Evolutionary conservation across 2,329 filamentous ascomycete genomes (phyloP).

Genomic region (Xenoacremonium recifei): DNA sequence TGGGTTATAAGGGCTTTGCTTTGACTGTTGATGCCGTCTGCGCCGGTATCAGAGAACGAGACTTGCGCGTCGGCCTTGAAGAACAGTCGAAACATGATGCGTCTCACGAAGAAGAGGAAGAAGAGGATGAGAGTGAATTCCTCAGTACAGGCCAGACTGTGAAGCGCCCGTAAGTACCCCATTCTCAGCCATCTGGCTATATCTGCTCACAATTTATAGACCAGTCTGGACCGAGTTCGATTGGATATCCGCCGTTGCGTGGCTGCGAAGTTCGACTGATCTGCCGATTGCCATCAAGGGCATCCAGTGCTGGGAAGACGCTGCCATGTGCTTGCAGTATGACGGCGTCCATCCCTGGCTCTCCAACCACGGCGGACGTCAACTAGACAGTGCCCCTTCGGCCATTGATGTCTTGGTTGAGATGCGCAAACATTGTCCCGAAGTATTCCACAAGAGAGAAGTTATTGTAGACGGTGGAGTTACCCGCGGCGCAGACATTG

Average conservation of each 20-base stretch:
- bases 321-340: conserved; percentile 2
- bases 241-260: conserved; percentile 5
- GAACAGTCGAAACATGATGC: not conserved
- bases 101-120: not conserved
- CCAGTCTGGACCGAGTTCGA: conserved; percentile 1
- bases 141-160: conserved; percentile 1
- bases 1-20: conserved; percentile 7
- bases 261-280: conserved; percentile 4
- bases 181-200: too few relatives aligned
- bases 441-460: conserved; percentile 1
- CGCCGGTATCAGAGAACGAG: conserved; percentile 6
- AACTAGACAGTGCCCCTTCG: conserved; percentile 4
- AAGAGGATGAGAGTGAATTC: not conserved
- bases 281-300: conserved; percentile 6
- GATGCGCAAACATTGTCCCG: conserved; percentile 2
- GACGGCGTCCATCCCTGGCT: conserved; percentile 7
- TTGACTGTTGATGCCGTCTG: conserved; percentile 9
- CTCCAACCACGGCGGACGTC: conserved; percentile 7
- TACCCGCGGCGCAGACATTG: conserved; percentile 5
- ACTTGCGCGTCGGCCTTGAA: conserved; percentile 2
- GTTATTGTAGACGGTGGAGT: conserved; percentile 6
- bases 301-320: conserved; percentile 10
- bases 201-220: not conserved
- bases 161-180: conserved; percentile 3
- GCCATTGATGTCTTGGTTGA: conserved; percentile 5